Evolutionary conservation across 2,329 filamentous ascomycete species (phyloP), one percentile per base, ranked within the genome.

Genomic region (Aspergillus fumigatus): DNA sequence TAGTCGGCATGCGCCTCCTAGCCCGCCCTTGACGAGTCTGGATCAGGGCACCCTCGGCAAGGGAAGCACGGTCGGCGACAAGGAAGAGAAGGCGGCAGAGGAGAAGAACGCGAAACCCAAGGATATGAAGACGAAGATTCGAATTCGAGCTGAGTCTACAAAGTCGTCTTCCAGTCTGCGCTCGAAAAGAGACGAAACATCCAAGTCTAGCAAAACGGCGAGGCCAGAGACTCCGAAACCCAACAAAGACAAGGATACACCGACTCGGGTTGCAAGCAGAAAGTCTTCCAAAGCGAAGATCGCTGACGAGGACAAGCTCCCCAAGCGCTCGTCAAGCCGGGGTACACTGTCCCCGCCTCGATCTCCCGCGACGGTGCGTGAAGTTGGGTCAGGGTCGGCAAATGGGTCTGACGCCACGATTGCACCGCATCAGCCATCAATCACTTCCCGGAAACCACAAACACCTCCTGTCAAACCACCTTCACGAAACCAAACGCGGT

Each of bases 341-440:
- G 65, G 64, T 27, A 62, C 66, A 3, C 69, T 67, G 58, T 72
- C 73, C 5, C 69, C 70, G 21, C 68, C 67, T 17, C 67, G 66
- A 17, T 77, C 75, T 14, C 71, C 73, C 8, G 59, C 70, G 8
- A 72, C 71, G 8, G 64, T 71, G 19, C 71, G 71, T 47, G 71
- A 72, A 59, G 59, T 63, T 10, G 70, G 67, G 19, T 63, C 66
- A 2, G 72, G 71, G 54, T 75, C 75, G 5, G 63, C 66, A 3
- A 72, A 71, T 27, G 75, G 75, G 55, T 80, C 78, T 6, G 76
- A 79, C 58, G 75, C 75, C 38, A 79, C 78, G 17, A 75, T 79
- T 61, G 75, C 75, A 4, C 75, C 77, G 7, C 73, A 76, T 53
- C 75, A 78, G 55, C 69, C 73, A 27, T 70, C 68, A 14, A 65